Percentiles rank a stretch among this genome's conserved stretches.
These are phyloP conservation scores for Plenodomus tracheiphilus DNA, from an alignment of 2,329 filamentous ascomycete species.

Conservation along the genomic window DNA sequence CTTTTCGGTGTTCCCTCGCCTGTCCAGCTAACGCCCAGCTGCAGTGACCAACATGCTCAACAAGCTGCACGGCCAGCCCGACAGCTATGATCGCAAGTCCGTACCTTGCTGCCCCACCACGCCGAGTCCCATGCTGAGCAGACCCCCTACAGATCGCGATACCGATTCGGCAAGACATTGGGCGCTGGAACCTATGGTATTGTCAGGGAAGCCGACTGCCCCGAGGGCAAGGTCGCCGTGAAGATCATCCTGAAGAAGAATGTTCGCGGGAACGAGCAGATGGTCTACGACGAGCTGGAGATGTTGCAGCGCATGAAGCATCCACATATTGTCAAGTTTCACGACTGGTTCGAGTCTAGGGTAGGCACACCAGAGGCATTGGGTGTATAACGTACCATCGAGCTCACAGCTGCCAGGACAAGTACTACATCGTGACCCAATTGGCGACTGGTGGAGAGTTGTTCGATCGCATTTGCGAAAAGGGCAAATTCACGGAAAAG, in stretches of 20 bases:
- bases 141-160: conserved; percentile 67
- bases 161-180: conserved; percentile 89
- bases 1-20: conserved; percentile 1
- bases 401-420: conserved; percentile 67
- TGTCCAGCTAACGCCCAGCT: conserved; percentile 16
- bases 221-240: conserved; percentile 84
- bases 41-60: conserved; percentile 88
- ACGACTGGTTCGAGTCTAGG: conserved; percentile 98
- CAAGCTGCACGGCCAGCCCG: conserved; percentile 93
- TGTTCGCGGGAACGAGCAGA: conserved; percentile 95
- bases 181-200: conserved; percentile 98
- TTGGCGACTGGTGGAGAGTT: conserved; percentile 93
- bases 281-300: conserved; percentile 96
- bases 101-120: conserved; percentile 32
- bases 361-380: conserved; percentile 57
- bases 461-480: conserved; percentile 97
- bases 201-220: conserved; percentile 89
- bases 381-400: neutral
- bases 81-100: conserved; percentile 98
- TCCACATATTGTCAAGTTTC: conserved; percentile 94
- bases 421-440: conserved; percentile 99
- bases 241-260: conserved; percentile 99
- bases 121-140: conserved; percentile 33
- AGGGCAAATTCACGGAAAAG: conserved; percentile 98
- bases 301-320: conserved; percentile 91